A percentile compares a stretch with the other conserved stretches of the same genome.
phyloP scores from a whole-genome alignment of 2,329 filamentous ascomycete genomes.

The Claviceps lovelessii region DNA sequence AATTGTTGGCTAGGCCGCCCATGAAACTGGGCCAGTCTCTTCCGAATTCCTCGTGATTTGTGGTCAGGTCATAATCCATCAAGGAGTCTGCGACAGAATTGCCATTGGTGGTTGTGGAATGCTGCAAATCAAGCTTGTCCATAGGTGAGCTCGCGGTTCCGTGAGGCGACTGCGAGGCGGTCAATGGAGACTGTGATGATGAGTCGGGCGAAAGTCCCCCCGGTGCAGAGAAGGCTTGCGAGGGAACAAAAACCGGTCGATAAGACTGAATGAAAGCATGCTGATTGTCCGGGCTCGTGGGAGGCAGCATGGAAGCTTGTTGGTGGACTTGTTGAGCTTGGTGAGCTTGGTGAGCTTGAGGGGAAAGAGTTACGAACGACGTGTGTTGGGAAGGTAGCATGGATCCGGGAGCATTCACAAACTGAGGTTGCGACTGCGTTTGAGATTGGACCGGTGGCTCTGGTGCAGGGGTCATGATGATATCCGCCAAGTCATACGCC shows the following conservation, averaged over 20 bases:
- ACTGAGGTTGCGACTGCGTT: conserved; percentile 11
- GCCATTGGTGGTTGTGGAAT: conserved; percentile 14
- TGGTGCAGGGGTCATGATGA: conserved; percentile 23
- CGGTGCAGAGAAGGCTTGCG: conserved; percentile 15
- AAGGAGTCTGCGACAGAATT: conserved; percentile 16
- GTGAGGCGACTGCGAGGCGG: conserved; percentile 18
- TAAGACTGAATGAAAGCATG: conserved; percentile 17
- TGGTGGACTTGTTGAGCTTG: conserved; percentile 4
- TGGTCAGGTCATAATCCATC: conserved; percentile 26
- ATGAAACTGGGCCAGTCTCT: conserved; percentile 28
- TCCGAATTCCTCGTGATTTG: conserved; percentile 22
- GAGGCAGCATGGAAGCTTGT: conserved; percentile 11
- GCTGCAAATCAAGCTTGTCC: conserved; percentile 21
- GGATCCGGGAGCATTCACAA: conserved; percentile 12
- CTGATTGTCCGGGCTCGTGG: conserved; percentile 11
- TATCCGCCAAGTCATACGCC: conserved; percentile 42
- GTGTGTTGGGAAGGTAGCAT: conserved; percentile 15
- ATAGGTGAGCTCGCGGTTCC: conserved; percentile 15
- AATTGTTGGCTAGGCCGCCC: conserved; percentile 21
- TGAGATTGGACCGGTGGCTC: conserved; percentile 11
- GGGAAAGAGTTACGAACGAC: conserved; percentile 19
- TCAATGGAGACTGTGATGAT: conserved; percentile 18
- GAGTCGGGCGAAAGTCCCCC: conserved; percentile 20
- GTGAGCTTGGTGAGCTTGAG: conserved; percentile 15
- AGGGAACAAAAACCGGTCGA: conserved; percentile 20